Percentiles rank a stretch among this genome's conserved stretches.
Evolutionary conservation across 345 rosid species (phyloP).

Genomic region (Physaria fendleri): DNA sequence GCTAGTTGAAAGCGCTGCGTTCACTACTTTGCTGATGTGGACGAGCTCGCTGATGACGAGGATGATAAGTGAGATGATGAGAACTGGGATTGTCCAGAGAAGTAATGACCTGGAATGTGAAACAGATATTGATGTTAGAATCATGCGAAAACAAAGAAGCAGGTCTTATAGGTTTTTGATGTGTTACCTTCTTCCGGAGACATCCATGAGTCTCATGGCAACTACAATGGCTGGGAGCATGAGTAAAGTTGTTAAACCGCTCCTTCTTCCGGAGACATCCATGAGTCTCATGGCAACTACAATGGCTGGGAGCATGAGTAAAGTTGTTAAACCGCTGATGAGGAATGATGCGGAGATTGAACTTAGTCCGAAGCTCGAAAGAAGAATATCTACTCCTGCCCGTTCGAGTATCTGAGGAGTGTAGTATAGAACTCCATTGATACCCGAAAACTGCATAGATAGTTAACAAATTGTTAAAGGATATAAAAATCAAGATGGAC

Average conservation of each 20-base stretch:
- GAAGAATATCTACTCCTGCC: constrained; percentile 92
- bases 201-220: constrained; percentile 94
- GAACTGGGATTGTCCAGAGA: constrained; percentile 80
- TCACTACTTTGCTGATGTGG: constrained; percentile 42
- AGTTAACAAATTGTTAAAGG: background rate
- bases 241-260: constrained; percentile 73
- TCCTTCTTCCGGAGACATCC: constrained; percentile 97
- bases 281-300: constrained; percentile 87
- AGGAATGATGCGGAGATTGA: constrained; percentile 85
- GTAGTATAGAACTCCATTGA: constrained; percentile 92
- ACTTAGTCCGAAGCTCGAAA: constrained; percentile 61
- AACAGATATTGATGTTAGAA: constrained; percentile 1
- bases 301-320: constrained; percentile 93
- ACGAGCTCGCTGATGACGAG: constrained; percentile 56
- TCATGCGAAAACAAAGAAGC: background rate
- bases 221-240: constrained; percentile 93
- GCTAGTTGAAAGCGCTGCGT: constrained; percentile 66
- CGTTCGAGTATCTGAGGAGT: constrained; percentile 96
- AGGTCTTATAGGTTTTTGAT: background rate
- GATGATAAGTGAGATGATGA: constrained; percentile 53
- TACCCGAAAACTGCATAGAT: constrained; percentile 89
- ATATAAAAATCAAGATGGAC: background rate
- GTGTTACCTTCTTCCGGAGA: constrained; percentile 82
- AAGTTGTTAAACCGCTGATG: constrained; percentile 76
- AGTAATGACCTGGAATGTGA: constrained; percentile 56